Evolutionary conservation across 768 basidiomycete species (phyloP).

Genomic region (Gloeopeniophorella convolvens): DNA sequence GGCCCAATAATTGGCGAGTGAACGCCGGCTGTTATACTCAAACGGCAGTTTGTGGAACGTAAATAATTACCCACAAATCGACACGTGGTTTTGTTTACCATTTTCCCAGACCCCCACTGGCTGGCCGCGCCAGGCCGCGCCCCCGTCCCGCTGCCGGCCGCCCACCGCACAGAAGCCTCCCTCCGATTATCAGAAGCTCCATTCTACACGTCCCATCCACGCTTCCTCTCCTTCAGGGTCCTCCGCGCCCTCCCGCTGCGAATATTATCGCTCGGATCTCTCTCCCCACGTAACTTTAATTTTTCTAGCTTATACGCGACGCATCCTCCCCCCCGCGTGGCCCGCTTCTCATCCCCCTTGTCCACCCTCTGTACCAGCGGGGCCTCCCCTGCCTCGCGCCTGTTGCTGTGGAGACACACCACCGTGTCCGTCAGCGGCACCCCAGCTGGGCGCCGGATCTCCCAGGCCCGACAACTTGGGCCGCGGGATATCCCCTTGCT

Average conservation of each 20-base stretch:
- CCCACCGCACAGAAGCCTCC: background rate
- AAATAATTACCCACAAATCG: conserved; percentile 16
- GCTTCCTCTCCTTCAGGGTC: conserved; percentile 1
- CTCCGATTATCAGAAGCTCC: conserved; percentile 5
- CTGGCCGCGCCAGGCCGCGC: background rate
- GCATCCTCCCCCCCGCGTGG: background rate
- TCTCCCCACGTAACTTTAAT: background rate
- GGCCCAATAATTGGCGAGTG: conserved; percentile 19
- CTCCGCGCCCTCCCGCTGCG: background rate
- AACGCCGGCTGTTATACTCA: conserved; percentile 21
- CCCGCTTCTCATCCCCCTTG: background rate
- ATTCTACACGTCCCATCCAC: background rate
- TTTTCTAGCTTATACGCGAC: conserved; percentile 5
- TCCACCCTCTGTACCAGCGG: conserved; percentile 4
- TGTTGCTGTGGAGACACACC: conserved; percentile 20
- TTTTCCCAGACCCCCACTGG: conserved; percentile 2
- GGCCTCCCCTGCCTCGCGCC: background rate
- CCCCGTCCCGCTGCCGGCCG: background rate
- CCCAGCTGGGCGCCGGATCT: background rate
- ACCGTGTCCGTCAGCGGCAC: background rate
- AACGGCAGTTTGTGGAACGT: conserved; percentile 11
- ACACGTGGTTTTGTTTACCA: conserved; percentile 19
- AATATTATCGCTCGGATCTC: background rate
- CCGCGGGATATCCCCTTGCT: conserved; percentile 6
- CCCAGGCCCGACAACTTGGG: conserved; percentile 10